Base-by-base conservation (phyloP, 2,329 filamentous ascomycete genomes). In the Thielaviopsis populi region DNA sequence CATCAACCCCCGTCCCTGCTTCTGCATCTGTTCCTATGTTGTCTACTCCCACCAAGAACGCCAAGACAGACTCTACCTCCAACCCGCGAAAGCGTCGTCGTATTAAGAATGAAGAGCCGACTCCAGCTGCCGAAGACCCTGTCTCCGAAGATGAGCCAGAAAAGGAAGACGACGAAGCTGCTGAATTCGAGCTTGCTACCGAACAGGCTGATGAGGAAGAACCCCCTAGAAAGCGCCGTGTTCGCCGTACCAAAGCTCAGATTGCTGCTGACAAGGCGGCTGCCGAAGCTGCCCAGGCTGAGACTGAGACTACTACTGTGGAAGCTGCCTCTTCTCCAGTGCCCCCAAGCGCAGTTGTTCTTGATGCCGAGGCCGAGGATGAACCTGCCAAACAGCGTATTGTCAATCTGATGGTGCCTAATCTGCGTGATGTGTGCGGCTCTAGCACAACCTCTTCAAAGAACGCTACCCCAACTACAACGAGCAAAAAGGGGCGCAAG, bases 151-250 rank as follows among this genome's bases (percentile, higher is more conserved):
- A 62, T 2, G 56, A 42, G 13, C 15, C 6, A 24, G 48, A 54
- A 19, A 54, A 54, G 27, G 59, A 65, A 4, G 53, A 63, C 43
- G 67, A 68, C 19, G 65, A 68, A 43, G 68, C 69, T 11, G 66
- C 68, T 27, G 67, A 68, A 24, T 61, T 68, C 19, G 70, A 72
- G 64, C 64, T 62, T 11, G 72, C 13, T 10, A 10, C 53, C 30
- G 53, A 71, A 62, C 69, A 67, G 8, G 68, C 69, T n/a, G 71
- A 69, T 54, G 71, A 74, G 37, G 73, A 71, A 65, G 65, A 72
- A 40, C 68, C 73, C 59, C 74, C 71, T 22, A 71, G 75, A 19
- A 74, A 79, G 69, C 61, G 61, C 15, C 64, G 64, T 8, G 48
- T 58, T 8, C 64, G 64, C 15, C 46, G 64, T 8, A 66, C 61